Percentiles rank a stretch among this genome's conserved stretches.
These are phyloP conservation scores for Arachnopeziza araneosa DNA, from an alignment of 2,329 filamentous ascomycete species.

Conservation along the genomic window DNA sequence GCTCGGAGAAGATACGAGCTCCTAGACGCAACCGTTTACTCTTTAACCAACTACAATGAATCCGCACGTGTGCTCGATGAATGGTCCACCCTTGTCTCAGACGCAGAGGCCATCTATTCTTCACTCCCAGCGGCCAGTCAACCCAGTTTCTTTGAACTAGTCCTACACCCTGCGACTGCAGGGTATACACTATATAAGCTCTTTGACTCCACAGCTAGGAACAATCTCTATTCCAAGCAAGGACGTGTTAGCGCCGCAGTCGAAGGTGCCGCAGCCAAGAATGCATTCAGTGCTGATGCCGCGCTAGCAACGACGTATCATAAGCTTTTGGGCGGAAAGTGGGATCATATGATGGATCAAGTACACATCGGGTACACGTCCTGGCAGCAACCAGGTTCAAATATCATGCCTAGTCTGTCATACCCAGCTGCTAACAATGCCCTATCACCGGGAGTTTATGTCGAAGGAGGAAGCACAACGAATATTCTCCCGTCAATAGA, in stretches of 20 bases:
- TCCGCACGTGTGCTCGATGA: constrained; percentile 7
- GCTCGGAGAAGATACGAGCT: constrained; percentile 14
- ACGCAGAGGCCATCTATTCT: constrained; percentile 11
- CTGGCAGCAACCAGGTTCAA: constrained; percentile 13
- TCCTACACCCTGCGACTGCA: constrained; percentile 14
- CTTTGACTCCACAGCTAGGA: constrained; percentile 11
- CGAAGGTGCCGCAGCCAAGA: constrained; percentile 4
- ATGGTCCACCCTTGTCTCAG: constrained; percentile 8
- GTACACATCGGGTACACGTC: constrained; percentile 14
- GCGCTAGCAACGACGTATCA: constrained; percentile 11
- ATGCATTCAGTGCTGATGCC: constrained; percentile 10
- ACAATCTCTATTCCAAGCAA: constrained; percentile 13
- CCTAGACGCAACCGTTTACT: constrained; percentile 11
- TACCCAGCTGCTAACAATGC: constrained; percentile 2
- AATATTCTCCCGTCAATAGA: constrained; percentile 7
- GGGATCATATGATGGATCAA: constrained; percentile 20
- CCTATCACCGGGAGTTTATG: constrained; percentile 7
- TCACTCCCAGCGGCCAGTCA: constrained; percentile 7
- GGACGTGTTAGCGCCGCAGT: constrained; percentile 6
- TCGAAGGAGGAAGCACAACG: constrained; percentile 12
- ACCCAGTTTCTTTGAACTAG: constrained; percentile 15
- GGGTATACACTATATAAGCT: constrained; percentile 11
- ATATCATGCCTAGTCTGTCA: constrained; percentile 9
- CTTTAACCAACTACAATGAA: constrained; percentile 14
- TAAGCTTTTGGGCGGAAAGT: constrained; percentile 13